Evolutionary conservation across 2,329 filamentous ascomycete genomes (phyloP).

Genomic region (Ploettnerulaceae sp.): DNA sequence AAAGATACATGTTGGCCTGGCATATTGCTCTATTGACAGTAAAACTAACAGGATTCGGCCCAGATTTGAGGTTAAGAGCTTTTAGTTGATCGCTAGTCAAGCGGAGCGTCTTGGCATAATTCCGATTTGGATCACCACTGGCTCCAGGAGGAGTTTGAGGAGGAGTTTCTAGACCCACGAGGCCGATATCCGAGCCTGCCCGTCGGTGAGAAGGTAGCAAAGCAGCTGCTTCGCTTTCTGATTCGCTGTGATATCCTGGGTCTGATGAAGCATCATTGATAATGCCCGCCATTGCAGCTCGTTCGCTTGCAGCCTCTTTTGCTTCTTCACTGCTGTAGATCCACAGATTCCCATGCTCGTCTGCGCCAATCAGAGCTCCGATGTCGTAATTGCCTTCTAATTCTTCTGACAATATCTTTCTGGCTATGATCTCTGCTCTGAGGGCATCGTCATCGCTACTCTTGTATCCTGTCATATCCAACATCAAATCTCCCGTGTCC

Average conservation of each 20-base stretch:
- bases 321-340: constrained; percentile 98
- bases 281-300: constrained; percentile 44
- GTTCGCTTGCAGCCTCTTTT: constrained; percentile 78
- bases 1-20: constrained; percentile 87
- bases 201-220: constrained; percentile 46
- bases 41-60: constrained; percentile 92
- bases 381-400: constrained; percentile 95
- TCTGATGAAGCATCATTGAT: constrained; percentile 73
- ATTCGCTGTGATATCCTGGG: constrained; percentile 92
- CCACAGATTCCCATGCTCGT: constrained; percentile 97
- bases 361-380: constrained; percentile 87
- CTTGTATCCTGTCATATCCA: constrained; percentile 98
- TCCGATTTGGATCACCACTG: constrained; percentile 66
- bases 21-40: constrained; percentile 94
- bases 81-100: constrained; percentile 95
- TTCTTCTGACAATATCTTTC: constrained; percentile 89
- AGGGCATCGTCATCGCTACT: constrained; percentile 88
- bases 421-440: constrained; percentile 85
- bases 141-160: constrained; percentile 64
- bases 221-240: constrained; percentile 54
- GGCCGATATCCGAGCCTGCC: constrained; percentile 57
- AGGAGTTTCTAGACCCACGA: constrained; percentile 55
- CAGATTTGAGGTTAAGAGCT: constrained; percentile 71
- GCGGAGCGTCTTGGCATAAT: constrained; percentile 93
- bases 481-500: constrained; percentile 88